Evolutionary conservation across 2,329 filamentous ascomycete genomes (phyloP).

Genomic region (Hortaea werneckii): DNA sequence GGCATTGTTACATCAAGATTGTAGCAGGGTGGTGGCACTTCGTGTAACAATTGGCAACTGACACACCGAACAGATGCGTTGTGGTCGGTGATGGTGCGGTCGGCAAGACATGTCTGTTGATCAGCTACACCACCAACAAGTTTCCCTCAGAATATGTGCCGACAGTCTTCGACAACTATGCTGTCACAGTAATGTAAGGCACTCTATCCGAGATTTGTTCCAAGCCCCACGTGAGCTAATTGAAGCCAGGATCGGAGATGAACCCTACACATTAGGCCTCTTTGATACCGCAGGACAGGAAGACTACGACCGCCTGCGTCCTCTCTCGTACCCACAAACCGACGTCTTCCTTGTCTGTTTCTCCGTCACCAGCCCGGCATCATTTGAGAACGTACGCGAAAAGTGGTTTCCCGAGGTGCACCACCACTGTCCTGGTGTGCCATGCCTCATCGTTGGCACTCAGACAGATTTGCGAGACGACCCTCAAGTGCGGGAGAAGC

Average conservation of each 20-base stretch:
- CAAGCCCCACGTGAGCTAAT: too few relatives aligned
- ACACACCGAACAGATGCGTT: slow-evolving; percentile 96
- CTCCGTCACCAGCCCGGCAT: slow-evolving; percentile 91
- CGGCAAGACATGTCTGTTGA: slow-evolving; percentile 96
- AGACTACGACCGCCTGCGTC: slow-evolving; percentile 95
- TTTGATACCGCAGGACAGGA: slow-evolving; percentile 99
- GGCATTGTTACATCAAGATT: too few relatives aligned
- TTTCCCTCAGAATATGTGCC: slow-evolving; percentile 99
- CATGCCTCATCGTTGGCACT: slow-evolving; percentile 94
- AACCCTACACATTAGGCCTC: slow-evolving; percentile 91
- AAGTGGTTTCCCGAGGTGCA: slow-evolving; percentile 99
- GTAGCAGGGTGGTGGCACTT: too few relatives aligned
- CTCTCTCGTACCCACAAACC: slow-evolving; percentile 94
- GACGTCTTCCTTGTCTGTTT: slow-evolving; percentile 99
- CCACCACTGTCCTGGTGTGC: slow-evolving; percentile 95
- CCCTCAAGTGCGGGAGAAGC: slow-evolving; percentile 74
- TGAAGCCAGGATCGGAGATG: slow-evolving; percentile 98
- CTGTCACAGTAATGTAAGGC: slow-evolving; percentile 84
- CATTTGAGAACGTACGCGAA: slow-evolving; percentile 97
- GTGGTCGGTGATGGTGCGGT: slow-evolving; percentile 99
- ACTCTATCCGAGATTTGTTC: too few relatives aligned
- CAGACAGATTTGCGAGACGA: slow-evolving; percentile 95
- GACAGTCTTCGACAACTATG: slow-evolving; percentile 99
- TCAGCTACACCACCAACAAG: slow-evolving; percentile 99
- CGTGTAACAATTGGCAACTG: too few relatives aligned